Evolutionary conservation across 176 grass and related monocot species (phyloP).

Genomic region (Panicum miliaceum): DNA sequence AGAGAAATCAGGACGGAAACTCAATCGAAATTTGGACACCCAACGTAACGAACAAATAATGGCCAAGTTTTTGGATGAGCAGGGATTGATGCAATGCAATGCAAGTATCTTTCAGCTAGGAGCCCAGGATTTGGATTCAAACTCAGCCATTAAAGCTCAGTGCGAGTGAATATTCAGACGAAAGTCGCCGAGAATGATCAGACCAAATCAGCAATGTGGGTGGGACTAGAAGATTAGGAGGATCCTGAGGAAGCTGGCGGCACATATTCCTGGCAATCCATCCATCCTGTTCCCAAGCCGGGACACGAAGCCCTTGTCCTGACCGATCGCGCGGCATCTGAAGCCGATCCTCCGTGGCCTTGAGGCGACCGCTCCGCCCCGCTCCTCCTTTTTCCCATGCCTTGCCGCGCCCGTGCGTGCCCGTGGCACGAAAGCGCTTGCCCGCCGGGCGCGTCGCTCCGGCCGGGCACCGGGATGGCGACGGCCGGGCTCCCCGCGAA

Average conservation of each 20-base stretch:
- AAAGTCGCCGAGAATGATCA: neutral
- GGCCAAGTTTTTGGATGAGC: neutral
- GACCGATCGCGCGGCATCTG: conserved; percentile 28
- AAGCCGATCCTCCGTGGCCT: conserved; percentile 11
- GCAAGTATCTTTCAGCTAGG: neutral
- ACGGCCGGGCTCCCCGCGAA: neutral
- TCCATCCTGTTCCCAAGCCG: neutral
- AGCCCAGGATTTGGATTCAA: neutral
- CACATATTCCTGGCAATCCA: neutral
- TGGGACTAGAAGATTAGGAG: no score
- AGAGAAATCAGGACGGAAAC: conserved; percentile 9
- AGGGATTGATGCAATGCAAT: neutral
- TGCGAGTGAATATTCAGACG: neutral
- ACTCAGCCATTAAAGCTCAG: neutral
- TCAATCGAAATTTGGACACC: neutral
- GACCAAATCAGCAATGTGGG: neutral
- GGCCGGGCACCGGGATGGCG: conserved; percentile 29
- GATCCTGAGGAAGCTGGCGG: no score
- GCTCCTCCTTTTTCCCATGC: neutral
- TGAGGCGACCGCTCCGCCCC: conserved; percentile 38
- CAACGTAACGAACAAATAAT: neutral
- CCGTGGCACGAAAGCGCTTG: conserved; percentile 12
- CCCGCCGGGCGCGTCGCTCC: neutral
- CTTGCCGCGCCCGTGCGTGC: conserved; percentile 9
- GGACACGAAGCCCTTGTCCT: neutral